Evolutionary conservation across 2,329 filamentous ascomycete genomes (phyloP).

Genomic region (Ilyonectria destructans): DNA sequence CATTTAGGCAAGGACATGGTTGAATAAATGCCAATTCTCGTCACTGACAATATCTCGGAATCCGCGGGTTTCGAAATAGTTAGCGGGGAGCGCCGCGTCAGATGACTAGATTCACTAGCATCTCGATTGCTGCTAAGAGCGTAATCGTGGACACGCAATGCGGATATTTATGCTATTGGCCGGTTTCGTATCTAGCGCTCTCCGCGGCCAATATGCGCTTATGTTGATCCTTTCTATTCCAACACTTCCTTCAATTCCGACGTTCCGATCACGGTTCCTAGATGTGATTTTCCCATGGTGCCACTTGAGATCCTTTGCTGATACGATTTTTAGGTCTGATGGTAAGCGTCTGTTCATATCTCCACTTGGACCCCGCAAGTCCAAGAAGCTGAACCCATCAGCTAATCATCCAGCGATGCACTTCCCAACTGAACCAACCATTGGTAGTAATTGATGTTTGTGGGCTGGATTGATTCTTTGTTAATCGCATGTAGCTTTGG

Average conservation of each 20-base stretch:
- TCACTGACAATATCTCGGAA: not conserved
- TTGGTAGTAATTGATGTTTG: not conserved
- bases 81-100: slow-evolving; percentile 3
- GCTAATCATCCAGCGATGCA: too few species aligned
- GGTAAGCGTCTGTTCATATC: not conserved
- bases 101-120: not conserved
- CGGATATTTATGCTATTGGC: slow-evolving; percentile 15
- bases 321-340: not conserved
- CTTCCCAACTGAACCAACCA: not conserved
- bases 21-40: not conserved
- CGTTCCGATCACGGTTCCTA: not conserved
- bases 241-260: slow-evolving; percentile 1
- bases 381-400: not conserved
- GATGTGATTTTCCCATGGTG: not conserved
- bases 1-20: not conserved
- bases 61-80: not conserved
- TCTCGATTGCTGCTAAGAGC: not conserved
- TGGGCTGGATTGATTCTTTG: not conserved
- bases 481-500: too few species aligned
- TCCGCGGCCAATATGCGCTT: not conserved
- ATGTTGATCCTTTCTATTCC: not conserved
- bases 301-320: not conserved
- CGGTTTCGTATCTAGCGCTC: not conserved
- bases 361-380: not conserved
- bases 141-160: not conserved